Base-by-base conservation (phyloP, 2,329 filamentous ascomycete genomes). In the Venturiaceae sp. region DNA sequence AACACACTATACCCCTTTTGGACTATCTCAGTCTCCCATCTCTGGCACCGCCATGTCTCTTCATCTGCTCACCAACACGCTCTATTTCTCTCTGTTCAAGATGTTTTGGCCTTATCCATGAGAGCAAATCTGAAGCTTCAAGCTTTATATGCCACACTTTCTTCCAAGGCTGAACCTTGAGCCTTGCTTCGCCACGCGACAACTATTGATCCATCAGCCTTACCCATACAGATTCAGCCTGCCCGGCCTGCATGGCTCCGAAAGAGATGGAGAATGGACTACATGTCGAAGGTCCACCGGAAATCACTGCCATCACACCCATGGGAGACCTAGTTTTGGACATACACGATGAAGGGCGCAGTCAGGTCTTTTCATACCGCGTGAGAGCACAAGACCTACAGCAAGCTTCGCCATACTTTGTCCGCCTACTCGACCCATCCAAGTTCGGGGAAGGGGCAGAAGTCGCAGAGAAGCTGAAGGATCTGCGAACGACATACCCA, bases 401-500 rank as follows among this genome's bases (percentile, higher is more conserved):
- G 69, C 75, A 75, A 61, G 77, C 82, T 61, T 90, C 87, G 5
- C 81, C 80, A 59, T 91, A 90, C 69, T 91, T 91, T 68, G 78
- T 77, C 58, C 83, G 82, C 59, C 77, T 91, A 16, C 76, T 91
- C 2, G 80, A 82, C 9, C 81, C 85, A 61, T 76, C 75, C 2
- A 75, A 82, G 58, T 88, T 90, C 67, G 74, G 79, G 57, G 86
- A 91, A 72, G 81, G 82, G 7, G 76, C 77, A 53, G 68, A 77
- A 36, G 75, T 90, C 41, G 70, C 76, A 11, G 73, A 75, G 2
- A 73, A 75, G 5, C 78, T 87, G 46, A 74, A 72, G 5, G 69
- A 71, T 3, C 75, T 90, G 16, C 70, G 73, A 2, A 65, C 77
- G 8, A 68, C 71, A 26, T 75, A 79, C 55, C 64, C 80, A 28